Base-by-base conservation (phyloP, 2,329 filamentous ascomycete genomes). In the Neonectria ditissima region DNA sequence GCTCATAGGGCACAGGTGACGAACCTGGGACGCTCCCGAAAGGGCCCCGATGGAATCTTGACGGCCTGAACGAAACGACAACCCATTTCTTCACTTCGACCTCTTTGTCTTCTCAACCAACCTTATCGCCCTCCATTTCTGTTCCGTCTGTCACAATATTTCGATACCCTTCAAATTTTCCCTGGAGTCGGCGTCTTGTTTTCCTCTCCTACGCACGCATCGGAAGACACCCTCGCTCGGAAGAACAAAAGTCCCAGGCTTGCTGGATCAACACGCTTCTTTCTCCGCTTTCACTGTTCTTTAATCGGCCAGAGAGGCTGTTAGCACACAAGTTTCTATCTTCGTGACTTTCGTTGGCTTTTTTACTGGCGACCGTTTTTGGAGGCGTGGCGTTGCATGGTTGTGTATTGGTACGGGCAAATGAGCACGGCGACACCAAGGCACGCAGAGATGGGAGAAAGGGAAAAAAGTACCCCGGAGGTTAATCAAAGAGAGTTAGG, bases 31-130 rank as follows among this genome's bases (percentile, higher is more conserved):
- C 51, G 58, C 41, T 47, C 47, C 52, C 22, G 20, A 22, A 52
- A 64, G 30, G 59, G 47, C 5, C 47, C 55, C 44, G 22, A 69
- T 45, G 39, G 52, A 41, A 22, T 51, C 50, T 51, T 63, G 37
- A 71, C 65, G 62, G 69, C 56, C 59, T 58, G 24, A 60, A 69
- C 59, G 61, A 67, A 44, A 24, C 62, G 55, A 51, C 63, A 30
- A 57, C 44, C 48, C 24, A 22, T 34, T 55, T 58, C 32, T 24
- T 32, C 13, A 55, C 26, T 54, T 59, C 44, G 39, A 28, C 55
- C 32, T 18, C 13, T 45, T 56, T 55, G 60, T 63, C 69, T 41
- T 54, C 22, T 59, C 62, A 20, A 39, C 16, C 22, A 52, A 22
- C 24, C 10, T 37, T 28, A 34, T 50, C 24, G 48, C 45, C 61